Percentiles rank a stretch among this genome's conserved stretches.
phyloP scores from a whole-genome alignment of 768 basidiomycete genomes.

The Pleurotus ostreatus region DNA sequence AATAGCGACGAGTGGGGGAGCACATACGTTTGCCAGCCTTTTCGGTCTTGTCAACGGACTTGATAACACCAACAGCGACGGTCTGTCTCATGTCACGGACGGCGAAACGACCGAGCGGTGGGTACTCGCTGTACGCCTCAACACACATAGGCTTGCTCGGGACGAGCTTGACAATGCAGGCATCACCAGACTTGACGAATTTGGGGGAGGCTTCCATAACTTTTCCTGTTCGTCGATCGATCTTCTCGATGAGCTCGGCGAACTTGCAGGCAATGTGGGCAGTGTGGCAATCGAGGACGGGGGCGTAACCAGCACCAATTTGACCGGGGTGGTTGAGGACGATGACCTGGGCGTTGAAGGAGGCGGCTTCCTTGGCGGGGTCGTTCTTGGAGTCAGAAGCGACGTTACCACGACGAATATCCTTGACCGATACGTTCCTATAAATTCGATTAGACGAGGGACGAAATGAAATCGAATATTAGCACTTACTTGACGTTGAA shows the following conservation, averaged over 20 bases:
- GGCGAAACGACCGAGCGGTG: slow-evolving; percentile 98
- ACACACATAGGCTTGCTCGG: slow-evolving; percentile 97
- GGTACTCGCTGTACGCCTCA: slow-evolving; percentile 94
- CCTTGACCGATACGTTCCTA: slow-evolving; percentile 99
- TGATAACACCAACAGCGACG: slow-evolving; percentile 98
- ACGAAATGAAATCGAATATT: neutral
- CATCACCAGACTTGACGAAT: slow-evolving; percentile 99
- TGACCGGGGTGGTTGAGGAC: slow-evolving; percentile 99
- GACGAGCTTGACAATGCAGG: slow-evolving; percentile 96
- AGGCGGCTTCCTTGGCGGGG: slow-evolving; percentile 98
- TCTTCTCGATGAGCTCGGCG: slow-evolving; percentile 97
- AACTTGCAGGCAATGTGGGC: slow-evolving; percentile 99
- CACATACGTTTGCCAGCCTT: slow-evolving; percentile 81
- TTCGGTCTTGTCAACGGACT: slow-evolving; percentile 93
- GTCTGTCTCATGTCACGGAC: slow-evolving; percentile 99
- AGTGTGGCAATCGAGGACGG: slow-evolving; percentile 99
- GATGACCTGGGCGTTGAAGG: slow-evolving; percentile 99
- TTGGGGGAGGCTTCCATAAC: slow-evolving; percentile 84
- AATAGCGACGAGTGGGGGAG: neutral
- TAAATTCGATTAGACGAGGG: slow-evolving; percentile 1
- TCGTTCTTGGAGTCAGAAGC: slow-evolving; percentile 99
- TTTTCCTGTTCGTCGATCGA: slow-evolving; percentile 98
- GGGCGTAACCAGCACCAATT: slow-evolving; percentile 98
- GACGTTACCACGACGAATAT: slow-evolving; percentile 99
- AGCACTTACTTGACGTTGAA: slow-evolving; percentile 91